Percentiles rank a stretch among this genome's conserved stretches.
These are phyloP conservation scores for Cladophialophora chaetospira DNA, from an alignment of 2,329 filamentous ascomycete species.

Conservation along the genomic window DNA sequence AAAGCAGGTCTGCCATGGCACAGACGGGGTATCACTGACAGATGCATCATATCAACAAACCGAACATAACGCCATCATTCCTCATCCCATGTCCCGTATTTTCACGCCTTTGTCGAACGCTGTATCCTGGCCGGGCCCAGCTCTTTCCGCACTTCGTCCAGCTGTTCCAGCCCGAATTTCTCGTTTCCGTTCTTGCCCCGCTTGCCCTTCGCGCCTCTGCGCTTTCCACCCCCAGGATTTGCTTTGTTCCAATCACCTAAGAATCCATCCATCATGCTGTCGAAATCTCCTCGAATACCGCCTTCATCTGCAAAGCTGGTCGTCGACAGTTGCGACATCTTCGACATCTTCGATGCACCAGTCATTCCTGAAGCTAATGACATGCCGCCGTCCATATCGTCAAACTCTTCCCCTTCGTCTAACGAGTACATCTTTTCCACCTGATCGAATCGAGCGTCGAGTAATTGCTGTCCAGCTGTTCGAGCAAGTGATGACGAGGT, in stretches of 20 bases:
- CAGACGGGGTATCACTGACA: conserved; percentile 22
- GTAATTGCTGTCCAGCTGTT: conserved; percentile 79
- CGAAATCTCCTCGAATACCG: conserved; percentile 75
- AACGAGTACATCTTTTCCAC: conserved; percentile 80
- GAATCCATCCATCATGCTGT: conserved; percentile 91
- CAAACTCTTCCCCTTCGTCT: conserved; percentile 56
- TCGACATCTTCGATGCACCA: conserved; percentile 46
- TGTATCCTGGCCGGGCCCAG: conserved; percentile 73
- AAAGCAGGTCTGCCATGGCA: conserved; percentile 18
- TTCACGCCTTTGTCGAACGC: conserved; percentile 34
- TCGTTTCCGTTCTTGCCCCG: conserved; percentile 77
- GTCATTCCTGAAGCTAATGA: conserved; percentile 46
- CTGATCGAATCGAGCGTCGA: conserved; percentile 90
- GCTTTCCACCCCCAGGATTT: conserved; percentile 40
- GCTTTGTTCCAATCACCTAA: conserved; percentile 62
- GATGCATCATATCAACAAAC: conserved; percentile 15
- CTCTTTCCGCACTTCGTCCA: conserved; percentile 83
- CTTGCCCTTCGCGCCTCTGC: conserved; percentile 54
- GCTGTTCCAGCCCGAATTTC: conserved; percentile 78
- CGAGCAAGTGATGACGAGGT: conserved; percentile 82
- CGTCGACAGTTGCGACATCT: conserved; percentile 66
- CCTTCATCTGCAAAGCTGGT: conserved; percentile 47
- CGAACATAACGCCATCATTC: conserved; percentile 1
- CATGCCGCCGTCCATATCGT: conserved; percentile 53
- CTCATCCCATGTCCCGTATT: too few species aligned